A percentile compares a stretch with the other conserved stretches of the same genome.
Conservation (phyloP, 2,329 filamentous ascomycete genomes). For the Apiospora malaysiana region DNA sequence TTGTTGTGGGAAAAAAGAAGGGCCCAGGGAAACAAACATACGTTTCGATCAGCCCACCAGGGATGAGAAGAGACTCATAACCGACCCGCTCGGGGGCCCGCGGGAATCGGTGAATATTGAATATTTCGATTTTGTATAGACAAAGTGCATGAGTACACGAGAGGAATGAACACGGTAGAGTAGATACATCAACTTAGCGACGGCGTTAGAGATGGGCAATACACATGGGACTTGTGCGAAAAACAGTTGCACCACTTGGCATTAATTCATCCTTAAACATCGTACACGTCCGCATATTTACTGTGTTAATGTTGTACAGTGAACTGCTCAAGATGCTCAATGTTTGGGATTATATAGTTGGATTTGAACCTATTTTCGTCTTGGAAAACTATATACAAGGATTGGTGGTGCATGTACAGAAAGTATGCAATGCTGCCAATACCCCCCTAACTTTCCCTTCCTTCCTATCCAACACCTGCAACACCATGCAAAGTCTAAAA, state of each 20-base stretch:
- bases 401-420: neutral
- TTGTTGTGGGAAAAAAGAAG: neutral
- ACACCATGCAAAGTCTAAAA: neutral
- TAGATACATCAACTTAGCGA: conserved; percentile 3
- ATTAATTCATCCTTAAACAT: neutral
- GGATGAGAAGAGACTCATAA: neutral
- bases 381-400: neutral
- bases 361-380: conserved; percentile 3
- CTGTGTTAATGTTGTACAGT: neutral
- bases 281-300: too few species aligned
- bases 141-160: neutral
- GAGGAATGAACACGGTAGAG: neutral
- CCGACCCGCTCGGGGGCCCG: neutral
- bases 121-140: neutral
- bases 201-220: conserved; percentile 8
- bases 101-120: too few species aligned
- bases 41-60: neutral
- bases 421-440: neutral
- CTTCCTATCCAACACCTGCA: neutral
- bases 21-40: neutral
- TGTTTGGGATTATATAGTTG: neutral
- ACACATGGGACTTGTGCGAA: neutral
- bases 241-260: neutral
- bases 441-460: neutral
- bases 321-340: neutral